Percentiles rank a stretch among this genome's conserved stretches.
These are phyloP conservation scores for Cucumis cinereus DNA, from an alignment of 306 rosid genomes.

Conservation along the genomic window DNA sequence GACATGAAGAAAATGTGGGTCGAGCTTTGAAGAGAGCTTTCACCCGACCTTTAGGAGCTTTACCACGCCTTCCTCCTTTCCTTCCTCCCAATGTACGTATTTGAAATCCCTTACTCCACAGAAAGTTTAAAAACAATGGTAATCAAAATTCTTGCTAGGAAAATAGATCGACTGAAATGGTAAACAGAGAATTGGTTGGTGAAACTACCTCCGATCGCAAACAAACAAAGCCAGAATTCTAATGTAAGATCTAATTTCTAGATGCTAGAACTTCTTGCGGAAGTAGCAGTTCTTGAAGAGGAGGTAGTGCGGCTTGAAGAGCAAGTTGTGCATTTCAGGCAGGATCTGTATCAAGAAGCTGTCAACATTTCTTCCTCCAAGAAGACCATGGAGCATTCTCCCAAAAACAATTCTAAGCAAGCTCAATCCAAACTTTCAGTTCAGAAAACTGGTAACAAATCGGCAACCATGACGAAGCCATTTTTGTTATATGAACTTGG, in stretches of 20 bases:
- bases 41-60: constrained; percentile 78
- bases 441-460: constrained; percentile 19
- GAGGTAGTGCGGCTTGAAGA: constrained; percentile 90
- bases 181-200: background rate
- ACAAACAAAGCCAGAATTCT: background rate
- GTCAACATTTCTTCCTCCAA: constrained; percentile 53
- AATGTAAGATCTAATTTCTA: constrained; percentile 13
- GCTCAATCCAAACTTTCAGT: constrained; percentile 22
- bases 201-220: background rate
- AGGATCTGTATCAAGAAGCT: constrained; percentile 72
- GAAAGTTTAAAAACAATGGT: background rate
- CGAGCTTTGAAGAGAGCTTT: constrained; percentile 88
- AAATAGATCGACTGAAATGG: background rate
- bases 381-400: constrained; percentile 29
- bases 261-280: constrained; percentile 83
- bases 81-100: constrained; percentile 70
- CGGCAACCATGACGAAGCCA: constrained; percentile 9
- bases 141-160: background rate
- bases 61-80: constrained; percentile 93
- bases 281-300: constrained; percentile 93
- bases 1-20: constrained; percentile 68
- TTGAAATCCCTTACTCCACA: background rate
- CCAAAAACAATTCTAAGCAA: constrained; percentile 16
- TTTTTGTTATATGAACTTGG: no score
- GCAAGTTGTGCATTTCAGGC: constrained; percentile 61